Conservation (phyloP, 1,139 yeast genomes). For the Hyphopichia khmerensis region DNA sequence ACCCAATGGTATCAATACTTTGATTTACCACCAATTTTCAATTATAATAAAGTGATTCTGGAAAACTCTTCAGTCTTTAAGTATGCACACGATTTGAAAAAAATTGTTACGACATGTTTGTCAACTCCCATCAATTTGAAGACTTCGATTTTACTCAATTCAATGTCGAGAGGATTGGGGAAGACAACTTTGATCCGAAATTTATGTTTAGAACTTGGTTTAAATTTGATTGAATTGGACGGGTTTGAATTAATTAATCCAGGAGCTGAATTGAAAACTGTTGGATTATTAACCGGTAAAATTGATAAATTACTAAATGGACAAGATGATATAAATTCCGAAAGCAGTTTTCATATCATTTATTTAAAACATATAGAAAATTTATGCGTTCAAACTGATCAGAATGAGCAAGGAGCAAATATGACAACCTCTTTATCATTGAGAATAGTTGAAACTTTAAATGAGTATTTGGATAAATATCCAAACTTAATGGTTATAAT, state of each 20-base stretch:
- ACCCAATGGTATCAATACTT: conserved; percentile 53
- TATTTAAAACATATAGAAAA: conserved; percentile 74
- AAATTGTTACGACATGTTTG: conserved; percentile 48
- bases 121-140: conserved; percentile 37
- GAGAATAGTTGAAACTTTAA: conserved; percentile 58
- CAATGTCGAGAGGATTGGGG: conserved; percentile 77
- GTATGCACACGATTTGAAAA: conserved; percentile 52
- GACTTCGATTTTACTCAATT: conserved; percentile 66
- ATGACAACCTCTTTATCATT: conserved; percentile 55
- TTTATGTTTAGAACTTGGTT: conserved; percentile 58
- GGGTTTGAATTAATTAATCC: conserved; percentile 60
- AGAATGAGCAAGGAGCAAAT: conserved; percentile 57
- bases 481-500: conserved; percentile 55
- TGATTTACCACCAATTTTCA: conserved; percentile 38
- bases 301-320: conserved; percentile 53
- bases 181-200: conserved; percentile 64
- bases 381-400: conserved; percentile 66
- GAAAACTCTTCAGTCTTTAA: conserved; percentile 29
- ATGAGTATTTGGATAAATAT: conserved; percentile 46
- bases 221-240: conserved; percentile 70
- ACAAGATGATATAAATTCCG: conserved; percentile 12
- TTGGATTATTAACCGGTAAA: conserved; percentile 76
- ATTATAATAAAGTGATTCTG: conserved; percentile 20
- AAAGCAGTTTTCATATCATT: conserved; percentile 41
- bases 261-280: conserved; percentile 75